These are phyloP conservation scores for Sporothrix schenckii DNA, from an alignment of 2,329 filamentous ascomycete species.

Conservation along the genomic window DNA sequence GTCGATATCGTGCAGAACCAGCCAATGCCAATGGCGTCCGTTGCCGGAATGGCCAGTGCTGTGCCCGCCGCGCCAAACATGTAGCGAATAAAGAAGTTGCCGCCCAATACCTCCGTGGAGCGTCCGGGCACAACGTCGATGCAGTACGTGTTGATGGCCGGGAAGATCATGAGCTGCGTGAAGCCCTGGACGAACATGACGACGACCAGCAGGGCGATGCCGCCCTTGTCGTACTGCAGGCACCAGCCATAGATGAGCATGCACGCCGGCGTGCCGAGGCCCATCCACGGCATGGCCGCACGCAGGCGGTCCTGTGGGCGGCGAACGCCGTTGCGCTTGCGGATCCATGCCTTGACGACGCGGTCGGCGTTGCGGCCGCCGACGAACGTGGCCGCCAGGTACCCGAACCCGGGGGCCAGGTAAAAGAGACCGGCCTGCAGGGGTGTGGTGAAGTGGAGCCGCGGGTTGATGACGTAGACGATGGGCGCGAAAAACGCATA, in stretches of 20 bases:
- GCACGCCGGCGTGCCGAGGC: constrained; percentile 43
- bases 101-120: constrained; percentile 72
- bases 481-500: constrained; percentile 61
- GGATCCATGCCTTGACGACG: constrained; percentile 63
- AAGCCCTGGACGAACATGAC: constrained; percentile 32
- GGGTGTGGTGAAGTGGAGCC: constrained; percentile 64
- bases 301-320: constrained; percentile 71
- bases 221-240: constrained; percentile 27
- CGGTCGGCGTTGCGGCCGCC: constrained; percentile 69
- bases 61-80: constrained; percentile 71
- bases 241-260: constrained; percentile 33
- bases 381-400: constrained; percentile 66
- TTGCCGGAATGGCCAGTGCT: constrained; percentile 70
- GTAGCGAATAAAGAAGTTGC: constrained; percentile 78
- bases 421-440: constrained; percentile 69
- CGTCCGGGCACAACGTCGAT: constrained; percentile 69
- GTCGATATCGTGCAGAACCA: constrained; percentile 59
- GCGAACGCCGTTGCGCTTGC: constrained; percentile 56
- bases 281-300: constrained; percentile 62
- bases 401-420: constrained; percentile 68
- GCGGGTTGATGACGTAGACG: constrained; percentile 69
- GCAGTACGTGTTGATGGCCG: constrained; percentile 31
- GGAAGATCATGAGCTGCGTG: constrained; percentile 30
- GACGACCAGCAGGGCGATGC: constrained; percentile 23
- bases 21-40: constrained; percentile 72